Evolutionary conservation across 106 monocot genomes (phyloP).

Genomic region (Acorus gramineus): DNA sequence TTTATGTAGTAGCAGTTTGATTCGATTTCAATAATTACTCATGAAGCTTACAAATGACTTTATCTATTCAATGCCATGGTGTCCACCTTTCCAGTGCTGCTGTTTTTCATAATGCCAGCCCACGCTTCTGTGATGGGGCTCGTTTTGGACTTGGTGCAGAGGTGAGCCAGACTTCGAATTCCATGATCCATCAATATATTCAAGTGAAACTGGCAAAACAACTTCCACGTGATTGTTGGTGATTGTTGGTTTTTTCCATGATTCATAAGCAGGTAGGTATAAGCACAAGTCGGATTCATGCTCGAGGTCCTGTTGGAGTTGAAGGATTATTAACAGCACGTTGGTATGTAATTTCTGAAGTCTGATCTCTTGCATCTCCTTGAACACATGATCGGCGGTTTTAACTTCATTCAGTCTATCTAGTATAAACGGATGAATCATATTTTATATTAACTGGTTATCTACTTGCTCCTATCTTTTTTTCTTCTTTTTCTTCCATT

Average conservation of each 20-base stretch:
- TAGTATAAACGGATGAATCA: no score
- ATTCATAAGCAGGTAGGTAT: slow-evolving; percentile 75
- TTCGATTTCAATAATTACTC: no score
- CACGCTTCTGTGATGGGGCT: slow-evolving; percentile 93
- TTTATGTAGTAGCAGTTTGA: no score
- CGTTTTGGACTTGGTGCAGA: slow-evolving; percentile 98
- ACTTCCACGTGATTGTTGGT: background rate
- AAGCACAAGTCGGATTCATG: slow-evolving; percentile 96
- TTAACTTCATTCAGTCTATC: no score
- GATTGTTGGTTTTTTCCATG: background rate
- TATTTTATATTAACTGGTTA: no score
- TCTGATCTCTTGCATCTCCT: background rate
- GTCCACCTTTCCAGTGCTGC: slow-evolving; percentile 57
- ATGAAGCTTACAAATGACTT: no score
- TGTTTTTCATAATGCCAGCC: slow-evolving; percentile 90
- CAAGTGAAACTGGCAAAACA: no score
- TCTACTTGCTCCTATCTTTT: background rate
- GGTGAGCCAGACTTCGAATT: slow-evolving; percentile 18
- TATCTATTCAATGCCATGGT: background rate
- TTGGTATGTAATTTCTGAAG: slow-evolving; percentile 38
- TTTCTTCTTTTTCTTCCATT: background rate
- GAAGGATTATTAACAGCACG: slow-evolving; percentile 84
- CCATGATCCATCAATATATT: no score
- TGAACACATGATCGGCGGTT: background rate
- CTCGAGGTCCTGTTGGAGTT: slow-evolving; percentile 95